phyloP scores from a whole-genome alignment of 108 stramenopile species.

The Mayamaea pseudoterrestris region DNA sequence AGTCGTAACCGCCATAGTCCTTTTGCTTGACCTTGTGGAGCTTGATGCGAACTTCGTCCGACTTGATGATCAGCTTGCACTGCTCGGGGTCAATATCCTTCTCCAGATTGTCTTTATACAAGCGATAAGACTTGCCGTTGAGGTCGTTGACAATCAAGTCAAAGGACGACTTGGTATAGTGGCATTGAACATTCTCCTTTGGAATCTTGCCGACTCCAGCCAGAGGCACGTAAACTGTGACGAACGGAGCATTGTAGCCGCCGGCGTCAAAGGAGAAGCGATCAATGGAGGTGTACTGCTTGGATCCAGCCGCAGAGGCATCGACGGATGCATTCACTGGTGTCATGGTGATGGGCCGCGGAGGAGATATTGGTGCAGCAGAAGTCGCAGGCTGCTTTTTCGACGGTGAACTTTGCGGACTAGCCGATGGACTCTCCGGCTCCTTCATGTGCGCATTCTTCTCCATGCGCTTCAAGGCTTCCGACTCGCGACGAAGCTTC shows the following conservation, averaged over 20 bases:
- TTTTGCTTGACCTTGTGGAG: constrained; percentile 77
- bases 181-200: constrained; percentile 44
- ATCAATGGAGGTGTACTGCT: constrained; percentile 45
- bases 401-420: constrained; percentile 3
- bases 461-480: constrained; percentile 50
- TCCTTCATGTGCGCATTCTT: constrained; percentile 5
- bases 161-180: constrained; percentile 48
- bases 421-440: neutral
- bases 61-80: constrained; percentile 76
- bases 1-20: constrained; percentile 74
- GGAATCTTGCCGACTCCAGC: constrained; percentile 37
- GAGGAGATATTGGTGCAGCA: neutral
- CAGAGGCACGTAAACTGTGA: constrained; percentile 63
- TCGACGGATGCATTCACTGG: no score
- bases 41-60: constrained; percentile 85
- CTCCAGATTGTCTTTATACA: constrained; percentile 84
- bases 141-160: constrained; percentile 73
- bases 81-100: constrained; percentile 81
- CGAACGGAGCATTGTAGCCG: constrained; percentile 52
- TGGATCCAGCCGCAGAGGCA: no score
- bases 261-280: constrained; percentile 70
- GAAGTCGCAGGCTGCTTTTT: neutral
- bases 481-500: constrained; percentile 53
- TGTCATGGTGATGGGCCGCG: neutral
- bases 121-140: constrained; percentile 77